Base-by-base conservation (phyloP, 176 grass and related monocot genomes). In the Avena atlantica region DNA sequence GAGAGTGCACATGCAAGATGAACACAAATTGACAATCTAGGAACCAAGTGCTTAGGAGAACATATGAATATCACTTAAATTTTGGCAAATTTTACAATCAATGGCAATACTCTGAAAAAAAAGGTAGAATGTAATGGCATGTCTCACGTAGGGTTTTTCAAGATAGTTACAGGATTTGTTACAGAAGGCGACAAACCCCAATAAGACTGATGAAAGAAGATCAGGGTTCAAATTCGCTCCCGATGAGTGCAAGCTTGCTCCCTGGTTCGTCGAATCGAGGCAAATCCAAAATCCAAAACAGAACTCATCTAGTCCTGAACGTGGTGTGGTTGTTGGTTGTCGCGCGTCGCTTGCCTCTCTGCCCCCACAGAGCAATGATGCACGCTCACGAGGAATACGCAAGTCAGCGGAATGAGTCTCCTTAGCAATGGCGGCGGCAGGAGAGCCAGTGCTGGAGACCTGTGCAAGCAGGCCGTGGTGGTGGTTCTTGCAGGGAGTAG, bases 11-110 rank as follows among this genome's bases (percentile, higher is more conserved):
- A 80, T 19, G 17, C 51, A 29, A 64, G 45, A 78, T 21, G 20
- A 72, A 72, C 64, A 80, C 48, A 42, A 65, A 21, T 23, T 20
- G 3, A 27, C n/a, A 58, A 86, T 59, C 49, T 68, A 90, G 74
- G 45, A 69, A 52, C 24, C 65, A 88, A 36, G 12, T 56, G 52
- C 62, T 79, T 50, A 59, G 72, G 17, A 67, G 59, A 88, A 80
- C 56, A 79, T 64, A 66, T 44, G 27, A 80, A 57, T 57, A 75
- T 24, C 59, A 76, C 27, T 86, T 76, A 50, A 25, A 59, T 69
- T 76, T 69, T 73, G 47, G 16, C 12, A 48, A 67, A 64, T 40
- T 66, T 64, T 65, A 50, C 42, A 16, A 80, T 59, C 37, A 58
- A 49, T 19, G 6, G 9, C n/a, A 74, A 49, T 12, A 48, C 2